Evolutionary conservation across 2,329 filamentous ascomycete genomes (phyloP), one percentile per base, ranked within the genome.

Genomic region (Rhexocercosporidium sp.): DNA sequence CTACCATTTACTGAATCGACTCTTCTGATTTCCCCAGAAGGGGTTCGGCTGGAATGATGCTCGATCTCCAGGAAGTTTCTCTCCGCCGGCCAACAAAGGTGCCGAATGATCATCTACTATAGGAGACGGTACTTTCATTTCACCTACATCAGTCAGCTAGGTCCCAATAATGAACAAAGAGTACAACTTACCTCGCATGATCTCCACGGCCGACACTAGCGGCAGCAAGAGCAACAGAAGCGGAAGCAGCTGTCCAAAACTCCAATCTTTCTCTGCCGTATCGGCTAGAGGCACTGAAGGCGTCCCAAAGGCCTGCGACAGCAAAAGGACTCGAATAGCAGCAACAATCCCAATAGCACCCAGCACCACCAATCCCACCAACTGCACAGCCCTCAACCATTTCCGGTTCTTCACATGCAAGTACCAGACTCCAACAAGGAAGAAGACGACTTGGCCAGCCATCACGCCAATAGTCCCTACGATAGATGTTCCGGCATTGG

Each of bases 401-500:
- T 78, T 79, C 67, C 86, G 84, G 20, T 78, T 75, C 20, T 84
- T 82, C 68, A 81, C 83, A 73, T 91, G 88, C 44, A 91, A 79
- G 73, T 90, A 91, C 86, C 86, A 90, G 0, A 87, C 88, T 0
- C 85, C 84, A 0, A 89, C 77, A 1, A 77, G 78, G 71, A 91
- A 91, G 25, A 90, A 82, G 41, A 88, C 72, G 41, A 79, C 81
- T 72, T 90, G 89, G 3, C 83, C 85, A 0, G 80, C 85, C 49
- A 91, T 87, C 46, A 89, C 86, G 5, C 82, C 83, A 34, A 90
- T 85, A 1, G 89, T 91, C 1, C 86, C 88, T 0, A 84, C 81
- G 66, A 86, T 84, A 27, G 84, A 86, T 16, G 87, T 71, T 0
- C 79, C 81, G 3, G 79, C 78, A 64, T 83, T 83, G 22, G 77